phyloP scores from a whole-genome alignment of 2,329 filamentous ascomycete species.

The Colletotrichum cordylinicola region DNA sequence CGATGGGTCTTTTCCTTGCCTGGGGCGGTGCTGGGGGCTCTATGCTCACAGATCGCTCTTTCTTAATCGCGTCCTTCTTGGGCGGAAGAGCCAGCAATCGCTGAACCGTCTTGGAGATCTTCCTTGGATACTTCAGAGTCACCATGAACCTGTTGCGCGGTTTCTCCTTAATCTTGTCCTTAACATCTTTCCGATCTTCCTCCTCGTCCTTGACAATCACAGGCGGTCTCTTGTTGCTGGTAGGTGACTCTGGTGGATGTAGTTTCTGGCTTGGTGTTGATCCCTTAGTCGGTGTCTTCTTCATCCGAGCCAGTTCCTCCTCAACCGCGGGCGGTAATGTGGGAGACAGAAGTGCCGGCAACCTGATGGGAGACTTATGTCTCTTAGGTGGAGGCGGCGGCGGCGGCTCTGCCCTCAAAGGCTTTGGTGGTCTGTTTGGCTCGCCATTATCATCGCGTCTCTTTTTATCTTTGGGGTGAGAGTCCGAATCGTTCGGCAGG shows the following conservation, averaged over 20 bases:
- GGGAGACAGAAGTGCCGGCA: slow-evolving; percentile 61
- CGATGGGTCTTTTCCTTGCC: slow-evolving; percentile 56
- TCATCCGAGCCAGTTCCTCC: slow-evolving; percentile 45
- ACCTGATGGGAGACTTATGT: slow-evolving; percentile 38
- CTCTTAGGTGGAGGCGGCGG: slow-evolving; percentile 37
- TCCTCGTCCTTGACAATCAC: slow-evolving; percentile 34
- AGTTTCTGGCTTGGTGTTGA: slow-evolving; percentile 23
- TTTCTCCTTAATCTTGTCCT: slow-evolving; percentile 16
- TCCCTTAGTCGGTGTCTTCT: slow-evolving; percentile 32
- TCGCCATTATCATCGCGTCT: slow-evolving; percentile 28
- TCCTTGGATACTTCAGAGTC: slow-evolving; percentile 55
- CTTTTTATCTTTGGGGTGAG: slow-evolving; percentile 31
- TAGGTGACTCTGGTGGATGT: slow-evolving; percentile 36
- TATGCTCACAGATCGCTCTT: slow-evolving; percentile 47
- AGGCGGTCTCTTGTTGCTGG: slow-evolving; percentile 31
- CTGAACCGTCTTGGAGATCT: slow-evolving; percentile 47
- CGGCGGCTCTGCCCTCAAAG: slow-evolving; percentile 26
- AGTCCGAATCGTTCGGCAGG: slow-evolving; percentile 42
- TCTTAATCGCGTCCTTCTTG: slow-evolving; percentile 31
- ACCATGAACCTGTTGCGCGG: slow-evolving; percentile 42
- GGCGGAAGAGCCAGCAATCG: slow-evolving; percentile 51
- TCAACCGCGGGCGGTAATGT: slow-evolving; percentile 60
- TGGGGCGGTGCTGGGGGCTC: slow-evolving; percentile 39
- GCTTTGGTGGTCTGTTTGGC: neutral
- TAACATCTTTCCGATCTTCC: slow-evolving; percentile 35